phyloP scores from a whole-genome alignment of 2,329 filamentous ascomycete genomes.

The Exserohilum rostratum region DNA sequence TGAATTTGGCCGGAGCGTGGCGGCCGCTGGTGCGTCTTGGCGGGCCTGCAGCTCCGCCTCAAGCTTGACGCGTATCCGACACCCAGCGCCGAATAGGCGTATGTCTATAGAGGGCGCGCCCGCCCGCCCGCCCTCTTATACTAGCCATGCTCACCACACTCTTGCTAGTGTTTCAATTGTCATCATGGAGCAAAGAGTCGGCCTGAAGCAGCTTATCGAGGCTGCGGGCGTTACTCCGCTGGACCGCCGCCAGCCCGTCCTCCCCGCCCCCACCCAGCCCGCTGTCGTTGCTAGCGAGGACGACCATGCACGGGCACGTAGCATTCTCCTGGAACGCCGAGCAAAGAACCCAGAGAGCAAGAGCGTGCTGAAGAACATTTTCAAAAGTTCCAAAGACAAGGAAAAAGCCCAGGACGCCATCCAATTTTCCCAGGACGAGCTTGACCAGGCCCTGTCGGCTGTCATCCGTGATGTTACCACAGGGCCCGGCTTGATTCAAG shows the following conservation, averaged over 20 bases:
- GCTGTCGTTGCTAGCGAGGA: conserved; percentile 39
- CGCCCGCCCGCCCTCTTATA: background rate
- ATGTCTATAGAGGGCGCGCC: conserved; percentile 1
- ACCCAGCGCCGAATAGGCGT: conserved; percentile 4
- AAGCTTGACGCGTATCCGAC: conserved; percentile 22
- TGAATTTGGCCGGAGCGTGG: conserved; percentile 5
- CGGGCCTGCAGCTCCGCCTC: conserved; percentile 21
- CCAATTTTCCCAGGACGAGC: conserved; percentile 44
- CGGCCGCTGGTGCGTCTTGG: conserved; percentile 4
- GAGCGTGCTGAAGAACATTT: conserved; percentile 43
- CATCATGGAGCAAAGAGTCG: conserved; percentile 36
- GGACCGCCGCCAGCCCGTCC: conserved; percentile 35
- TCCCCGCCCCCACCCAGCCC: conserved; percentile 41
- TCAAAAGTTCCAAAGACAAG: conserved; percentile 45
- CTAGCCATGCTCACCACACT: conserved; percentile 9
- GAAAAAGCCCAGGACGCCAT: conserved; percentile 37
- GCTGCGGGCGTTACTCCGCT: conserved; percentile 36
- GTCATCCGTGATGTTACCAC: conserved; percentile 39
- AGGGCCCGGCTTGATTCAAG: conserved; percentile 41
- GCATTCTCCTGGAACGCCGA: conserved; percentile 40
- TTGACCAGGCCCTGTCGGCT: conserved; percentile 43
- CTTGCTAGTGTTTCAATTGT: background rate
- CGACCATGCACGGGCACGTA: conserved; percentile 38
- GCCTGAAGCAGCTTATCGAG: conserved; percentile 37
- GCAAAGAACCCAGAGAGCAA: conserved; percentile 38